phyloP scores from a whole-genome alignment of 352 stramenopile genomes.

The Blastocystis sp. region DNA sequence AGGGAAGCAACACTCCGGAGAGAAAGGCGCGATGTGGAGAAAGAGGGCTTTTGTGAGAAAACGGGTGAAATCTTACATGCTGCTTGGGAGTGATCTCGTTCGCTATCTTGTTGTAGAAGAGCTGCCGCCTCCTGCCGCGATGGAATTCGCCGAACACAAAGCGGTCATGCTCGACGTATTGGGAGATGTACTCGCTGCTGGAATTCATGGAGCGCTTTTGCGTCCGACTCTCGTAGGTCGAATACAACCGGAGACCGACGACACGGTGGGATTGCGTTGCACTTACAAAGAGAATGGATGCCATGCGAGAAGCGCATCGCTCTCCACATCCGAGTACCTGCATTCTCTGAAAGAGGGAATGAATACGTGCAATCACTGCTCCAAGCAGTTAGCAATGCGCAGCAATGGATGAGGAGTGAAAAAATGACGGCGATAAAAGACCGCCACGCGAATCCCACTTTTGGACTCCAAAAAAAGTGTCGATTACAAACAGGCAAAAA shows the following conservation, averaged over 20 bases:
- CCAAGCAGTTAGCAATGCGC: too few species aligned
- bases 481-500: constrained; percentile 46
- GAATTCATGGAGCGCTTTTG: neutral
- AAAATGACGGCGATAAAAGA: neutral
- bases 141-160: neutral
- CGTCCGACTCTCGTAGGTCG: neutral
- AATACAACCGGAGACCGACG: neutral
- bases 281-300: too few species aligned
- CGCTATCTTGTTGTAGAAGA: constrained; percentile 3
- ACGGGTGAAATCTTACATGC: neutral
- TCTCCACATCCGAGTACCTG: too few species aligned
- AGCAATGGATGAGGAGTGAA: too few species aligned
- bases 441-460: neutral
- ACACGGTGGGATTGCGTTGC: neutral
- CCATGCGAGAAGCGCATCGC: too few species aligned
- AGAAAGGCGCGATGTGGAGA: neutral
- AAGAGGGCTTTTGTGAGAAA: neutral
- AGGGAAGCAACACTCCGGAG: neutral
- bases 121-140: neutral
- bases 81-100: neutral
- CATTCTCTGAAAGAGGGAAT: too few species aligned
- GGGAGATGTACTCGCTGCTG: neutral
- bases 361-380: too few species aligned
- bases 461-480: neutral
- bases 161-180: neutral